Percentiles rank a stretch among this genome's conserved stretches.
phyloP scores from a whole-genome alignment of 192 early-diverging fungal genomes.

The Chytriomyces confervae region DNA sequence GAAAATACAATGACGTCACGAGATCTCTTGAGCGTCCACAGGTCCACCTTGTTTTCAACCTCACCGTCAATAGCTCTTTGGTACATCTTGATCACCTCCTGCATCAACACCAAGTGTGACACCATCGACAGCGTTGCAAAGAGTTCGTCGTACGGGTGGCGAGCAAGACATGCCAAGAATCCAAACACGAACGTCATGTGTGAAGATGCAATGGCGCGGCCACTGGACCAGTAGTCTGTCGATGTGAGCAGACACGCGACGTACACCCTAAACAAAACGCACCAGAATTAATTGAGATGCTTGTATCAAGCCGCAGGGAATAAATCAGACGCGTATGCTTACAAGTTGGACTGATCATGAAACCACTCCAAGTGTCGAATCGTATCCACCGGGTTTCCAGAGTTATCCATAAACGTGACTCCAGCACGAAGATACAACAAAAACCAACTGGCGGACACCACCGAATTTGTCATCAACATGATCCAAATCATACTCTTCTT shows the following conservation, averaged over 20 bases:
- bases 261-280: conserved; percentile 18
- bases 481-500: conserved; percentile 35
- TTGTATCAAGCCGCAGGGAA: background rate
- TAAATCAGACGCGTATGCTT: background rate
- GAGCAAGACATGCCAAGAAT: conserved; percentile 28
- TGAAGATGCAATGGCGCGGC: conserved; percentile 19
- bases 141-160: conserved; percentile 37
- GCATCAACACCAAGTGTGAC: conserved; percentile 5
- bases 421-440: conserved; percentile 26
- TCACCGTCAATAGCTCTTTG: conserved; percentile 32
- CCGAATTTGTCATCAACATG: conserved; percentile 12
- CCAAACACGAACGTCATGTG: conserved; percentile 20
- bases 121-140: conserved; percentile 22
- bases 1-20: conserved; percentile 29
- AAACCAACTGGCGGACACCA: conserved; percentile 26
- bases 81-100: conserved; percentile 32
- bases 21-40: conserved; percentile 23
- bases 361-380: conserved; percentile 41
- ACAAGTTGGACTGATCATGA: conserved; percentile 33
- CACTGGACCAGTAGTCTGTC: conserved; percentile 19
- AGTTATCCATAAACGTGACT: conserved; percentile 23
- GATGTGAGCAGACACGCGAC: conserved; percentile 25
- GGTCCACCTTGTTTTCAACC: conserved; percentile 17
- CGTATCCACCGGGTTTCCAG: conserved; percentile 26
- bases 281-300: too few relatives aligned